These are phyloP conservation scores for Tardiomyces blankii DNA, from an alignment of 1,139 yeast species.

Conservation along the genomic window DNA sequence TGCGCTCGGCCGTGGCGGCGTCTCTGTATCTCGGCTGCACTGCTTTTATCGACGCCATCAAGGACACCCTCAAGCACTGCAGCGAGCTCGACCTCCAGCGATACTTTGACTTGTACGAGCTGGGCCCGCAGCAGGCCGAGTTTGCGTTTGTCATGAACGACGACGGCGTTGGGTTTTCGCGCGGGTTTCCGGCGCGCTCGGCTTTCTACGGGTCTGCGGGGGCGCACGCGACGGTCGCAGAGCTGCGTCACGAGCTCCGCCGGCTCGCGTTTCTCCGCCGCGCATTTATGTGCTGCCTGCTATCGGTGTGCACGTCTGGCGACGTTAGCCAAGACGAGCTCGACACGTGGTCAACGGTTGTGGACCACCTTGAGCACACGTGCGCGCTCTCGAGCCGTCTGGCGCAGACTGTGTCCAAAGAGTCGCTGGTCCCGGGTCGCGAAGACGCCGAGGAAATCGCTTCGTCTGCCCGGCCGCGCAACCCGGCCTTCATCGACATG, in stretches of 20 bases:
- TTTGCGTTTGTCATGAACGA: slow-evolving; percentile 11
- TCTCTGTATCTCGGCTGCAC: slow-evolving; percentile 19
- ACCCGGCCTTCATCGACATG: neutral
- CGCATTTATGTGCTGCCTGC: slow-evolving; percentile 30
- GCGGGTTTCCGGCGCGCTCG: slow-evolving; percentile 3
- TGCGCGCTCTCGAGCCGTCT: slow-evolving; percentile 20
- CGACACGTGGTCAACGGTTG: slow-evolving; percentile 22
- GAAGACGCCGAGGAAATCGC: neutral
- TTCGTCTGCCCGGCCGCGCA: neutral
- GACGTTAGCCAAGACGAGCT: slow-evolving; percentile 15
- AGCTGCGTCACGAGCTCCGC: slow-evolving; percentile 22
- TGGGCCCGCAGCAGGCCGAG: slow-evolving; percentile 17
- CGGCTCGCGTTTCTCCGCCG: slow-evolving; percentile 30
- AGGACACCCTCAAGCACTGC: slow-evolving; percentile 20
- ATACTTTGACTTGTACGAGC: slow-evolving; percentile 33
- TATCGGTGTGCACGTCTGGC: slow-evolving; percentile 28
- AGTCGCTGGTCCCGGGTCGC: neutral
- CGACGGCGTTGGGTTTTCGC: slow-evolving; percentile 11
- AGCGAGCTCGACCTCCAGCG: slow-evolving; percentile 27
- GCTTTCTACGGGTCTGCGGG: slow-evolving; percentile 19
- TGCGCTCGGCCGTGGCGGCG: slow-evolving; percentile 23
- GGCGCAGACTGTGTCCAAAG: slow-evolving; percentile 6
- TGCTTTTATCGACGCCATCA: slow-evolving; percentile 18
- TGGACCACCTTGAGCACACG: slow-evolving; percentile 19
- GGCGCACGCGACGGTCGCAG: slow-evolving; percentile 16